Evolutionary conservation across 192 early-diverging fungal species (phyloP).

Genomic region (Thoreauomyces humboldtii): DNA sequence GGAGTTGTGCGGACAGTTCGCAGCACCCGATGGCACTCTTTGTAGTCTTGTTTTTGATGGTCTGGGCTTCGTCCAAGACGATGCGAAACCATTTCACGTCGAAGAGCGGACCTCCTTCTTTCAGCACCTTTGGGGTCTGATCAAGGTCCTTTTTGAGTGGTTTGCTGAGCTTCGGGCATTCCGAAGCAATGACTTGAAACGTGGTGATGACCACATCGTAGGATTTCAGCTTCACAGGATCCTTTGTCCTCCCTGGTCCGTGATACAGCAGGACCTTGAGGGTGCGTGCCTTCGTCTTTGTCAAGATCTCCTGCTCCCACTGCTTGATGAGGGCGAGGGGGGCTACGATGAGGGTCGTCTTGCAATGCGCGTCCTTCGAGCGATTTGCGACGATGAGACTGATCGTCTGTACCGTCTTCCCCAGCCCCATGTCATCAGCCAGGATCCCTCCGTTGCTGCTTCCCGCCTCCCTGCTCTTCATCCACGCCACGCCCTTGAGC

Average conservation of each 20-base stretch:
- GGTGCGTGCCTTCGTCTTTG: conserved; percentile 48
- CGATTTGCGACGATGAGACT: conserved; percentile 56
- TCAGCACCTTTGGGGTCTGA: conserved; percentile 13
- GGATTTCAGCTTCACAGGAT: conserved; percentile 52
- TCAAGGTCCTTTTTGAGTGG: conserved; percentile 13
- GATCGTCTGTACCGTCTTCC: conserved; percentile 71
- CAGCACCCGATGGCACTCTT: conserved; percentile 18
- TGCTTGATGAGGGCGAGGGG: conserved; percentile 69
- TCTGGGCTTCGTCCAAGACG: conserved; percentile 44
- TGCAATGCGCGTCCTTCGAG: conserved; percentile 50
- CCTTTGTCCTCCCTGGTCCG: conserved; percentile 44
- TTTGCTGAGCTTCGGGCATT: conserved; percentile 34
- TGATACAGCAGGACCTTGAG: conserved; percentile 68
- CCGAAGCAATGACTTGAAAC: conserved; percentile 33
- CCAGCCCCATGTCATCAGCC: conserved; percentile 20
- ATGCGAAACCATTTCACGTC: conserved; percentile 33
- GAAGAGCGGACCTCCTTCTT: conserved; percentile 32
- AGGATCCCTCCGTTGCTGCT: conserved; percentile 36
- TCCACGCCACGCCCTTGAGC: conserved; percentile 39
- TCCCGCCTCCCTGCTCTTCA: conserved; percentile 40
- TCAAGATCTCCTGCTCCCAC: conserved; percentile 66
- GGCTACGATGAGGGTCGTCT: conserved; percentile 66
- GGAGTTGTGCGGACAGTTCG: conserved; percentile 22
- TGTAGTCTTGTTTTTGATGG: conserved; percentile 41
- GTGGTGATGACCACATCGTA: conserved; percentile 50